A percentile compares a stretch with the other conserved stretches of the same genome.
These are phyloP conservation scores for Priceomyces haplophilus DNA, from an alignment of 805 yeast species.

Conservation along the genomic window DNA sequence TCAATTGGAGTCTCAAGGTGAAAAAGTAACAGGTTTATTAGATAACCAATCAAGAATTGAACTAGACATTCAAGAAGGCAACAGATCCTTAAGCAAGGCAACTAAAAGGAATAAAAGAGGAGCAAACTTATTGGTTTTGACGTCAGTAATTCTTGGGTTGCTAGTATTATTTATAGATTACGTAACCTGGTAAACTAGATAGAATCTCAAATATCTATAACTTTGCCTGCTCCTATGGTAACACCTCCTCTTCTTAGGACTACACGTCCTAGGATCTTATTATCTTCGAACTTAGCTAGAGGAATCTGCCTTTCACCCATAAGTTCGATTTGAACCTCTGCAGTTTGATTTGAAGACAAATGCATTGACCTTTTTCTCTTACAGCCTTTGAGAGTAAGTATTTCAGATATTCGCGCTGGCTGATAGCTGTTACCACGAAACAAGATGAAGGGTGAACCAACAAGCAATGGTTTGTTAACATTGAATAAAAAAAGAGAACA, in stretches of 20 bases:
- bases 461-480: constrained; percentile 65
- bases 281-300: constrained; percentile 45
- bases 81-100: constrained; percentile 65
- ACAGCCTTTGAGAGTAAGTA: constrained; percentile 27
- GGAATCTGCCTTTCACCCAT: constrained; percentile 50
- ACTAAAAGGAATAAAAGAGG: constrained; percentile 56
- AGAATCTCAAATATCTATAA: constrained; percentile 20
- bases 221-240: constrained; percentile 66
- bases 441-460: constrained; percentile 74
- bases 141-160: constrained; percentile 33
- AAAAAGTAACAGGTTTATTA: constrained; percentile 58
- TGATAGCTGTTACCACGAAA: constrained; percentile 73
- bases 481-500: constrained; percentile 34
- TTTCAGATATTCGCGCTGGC: constrained; percentile 61
- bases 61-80: constrained; percentile 66
- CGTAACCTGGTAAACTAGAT: constrained; percentile 16
- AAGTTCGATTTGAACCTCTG: constrained; percentile 54
- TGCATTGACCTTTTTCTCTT: constrained; percentile 51
- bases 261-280: constrained; percentile 58
- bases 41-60: constrained; percentile 68
- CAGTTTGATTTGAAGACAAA: constrained; percentile 57
- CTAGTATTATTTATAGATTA: constrained; percentile 37
- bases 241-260: constrained; percentile 67
- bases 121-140: constrained; percentile 34
- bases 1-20: constrained; percentile 71